phyloP scores from a whole-genome alignment of 306 rosid genomes.

The Begonia loranthoides region DNA sequence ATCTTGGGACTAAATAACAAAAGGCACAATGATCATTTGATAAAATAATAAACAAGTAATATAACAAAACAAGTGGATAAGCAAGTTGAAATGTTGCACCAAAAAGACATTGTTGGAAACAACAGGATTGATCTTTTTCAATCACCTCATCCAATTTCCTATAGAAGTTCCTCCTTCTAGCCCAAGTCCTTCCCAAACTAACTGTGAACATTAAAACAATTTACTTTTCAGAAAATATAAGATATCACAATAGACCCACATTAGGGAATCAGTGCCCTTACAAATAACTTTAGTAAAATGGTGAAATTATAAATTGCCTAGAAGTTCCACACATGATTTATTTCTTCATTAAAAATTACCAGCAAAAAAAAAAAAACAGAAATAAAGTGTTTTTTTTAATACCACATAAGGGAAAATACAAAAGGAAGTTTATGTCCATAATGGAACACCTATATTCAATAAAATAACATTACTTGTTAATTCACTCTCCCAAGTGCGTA shows the following conservation, averaged over 20 bases:
- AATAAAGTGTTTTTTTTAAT: no score
- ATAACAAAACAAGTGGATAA: not conserved
- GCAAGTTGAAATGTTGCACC: not conserved
- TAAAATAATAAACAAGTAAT: not conserved
- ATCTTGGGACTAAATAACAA: conserved; percentile 1
- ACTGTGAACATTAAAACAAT: conserved; percentile 31
- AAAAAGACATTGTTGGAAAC: not conserved
- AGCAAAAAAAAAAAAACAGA: no score
- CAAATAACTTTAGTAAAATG: not conserved
- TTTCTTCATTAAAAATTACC: no score
- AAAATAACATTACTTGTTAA: no score
- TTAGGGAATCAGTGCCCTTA: not conserved
- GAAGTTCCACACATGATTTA: no score
- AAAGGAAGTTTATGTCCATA: no score
- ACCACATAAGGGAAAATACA: no score
- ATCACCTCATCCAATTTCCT: conserved; percentile 81
- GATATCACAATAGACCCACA: no score
- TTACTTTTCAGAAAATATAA: conserved; percentile 1
- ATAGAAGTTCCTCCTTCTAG: conserved; percentile 76
- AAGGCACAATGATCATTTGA: no score
- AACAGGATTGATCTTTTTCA: not conserved
- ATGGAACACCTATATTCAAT: no score
- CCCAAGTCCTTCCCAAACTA: conserved; percentile 92
- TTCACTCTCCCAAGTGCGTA: no score
- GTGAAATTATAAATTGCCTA: not conserved